Evolutionary conservation across 805 yeast species (phyloP), one percentile per base, ranked within the genome.

Genomic region (Wickerhamomyces bovis): DNA sequence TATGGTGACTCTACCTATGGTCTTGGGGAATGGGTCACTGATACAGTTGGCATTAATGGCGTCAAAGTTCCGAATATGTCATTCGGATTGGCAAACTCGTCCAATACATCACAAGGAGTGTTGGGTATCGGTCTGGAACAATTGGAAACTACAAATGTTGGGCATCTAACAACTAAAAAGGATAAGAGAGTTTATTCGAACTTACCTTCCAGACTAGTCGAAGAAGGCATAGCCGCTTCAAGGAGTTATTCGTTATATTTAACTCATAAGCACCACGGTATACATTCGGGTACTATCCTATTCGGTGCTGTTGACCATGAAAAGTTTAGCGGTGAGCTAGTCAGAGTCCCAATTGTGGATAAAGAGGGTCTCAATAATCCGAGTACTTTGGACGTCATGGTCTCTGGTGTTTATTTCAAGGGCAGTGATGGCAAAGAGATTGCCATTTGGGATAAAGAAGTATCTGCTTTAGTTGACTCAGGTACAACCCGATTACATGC

Each of bases 41-140:
- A 88, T 55, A 68, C 69, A 31, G 69, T 88, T 9, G 43, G 53
- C 1, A 55, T 86, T 45, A 77, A 77, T 41, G 77, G 71, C 38
- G 60, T 67, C 13, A 63, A 70, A 3, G 67, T 86, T 12, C 50
- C 68, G 0, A 63, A 70, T 47, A 65, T 83, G 38, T 78, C 85
- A 19, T 74, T 88, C 61, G 96, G 90, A 10, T 73, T 86, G 22
- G 89, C 81, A 12, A 75, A 76, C 53, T 60, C 63, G 35, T 75
- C 84, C 3, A 76, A 78, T 46, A 77, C 86, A 4, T 64, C 78
- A 16, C 40, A 35, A 15, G 89, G 92, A 36, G 89, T 85, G n/a
- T 64, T 83, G 39, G 87, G 89, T 16, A 76, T 84, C 48, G 89
- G 90, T 1, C 71, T 81, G 26, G 64, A 73, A 4, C 80, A 80